A percentile compares a stretch with the other conserved stretches of the same genome.
Evolutionary conservation across 2,329 filamentous ascomycete species (phyloP).

Genomic region (Fusarium agapanthi): DNA sequence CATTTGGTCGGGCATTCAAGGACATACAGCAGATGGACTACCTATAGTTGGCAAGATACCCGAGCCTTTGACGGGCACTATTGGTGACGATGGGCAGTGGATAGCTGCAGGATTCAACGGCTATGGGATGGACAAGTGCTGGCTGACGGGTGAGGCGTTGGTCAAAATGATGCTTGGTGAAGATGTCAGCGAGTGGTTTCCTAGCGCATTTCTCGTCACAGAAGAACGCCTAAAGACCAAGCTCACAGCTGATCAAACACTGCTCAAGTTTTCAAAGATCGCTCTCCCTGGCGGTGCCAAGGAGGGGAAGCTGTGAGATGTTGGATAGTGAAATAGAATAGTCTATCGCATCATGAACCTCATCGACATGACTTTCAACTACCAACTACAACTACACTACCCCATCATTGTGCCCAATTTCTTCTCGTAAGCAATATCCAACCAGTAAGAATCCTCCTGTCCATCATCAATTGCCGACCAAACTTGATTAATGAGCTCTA

Average conservation of each 20-base stretch:
- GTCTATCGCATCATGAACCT: background rate
- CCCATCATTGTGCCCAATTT: constrained; percentile 4
- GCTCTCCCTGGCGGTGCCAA: background rate
- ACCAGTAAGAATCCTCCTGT: background rate
- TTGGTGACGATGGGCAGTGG: constrained; percentile 50
- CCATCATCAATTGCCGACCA: background rate
- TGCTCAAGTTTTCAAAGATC: background rate
- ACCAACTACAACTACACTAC: background rate
- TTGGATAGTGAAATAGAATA: fast-evolving
- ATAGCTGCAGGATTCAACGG: constrained; percentile 58
- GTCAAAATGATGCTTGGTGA: constrained; percentile 39
- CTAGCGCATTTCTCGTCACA: constrained; percentile 10
- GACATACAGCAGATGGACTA: constrained; percentile 54
- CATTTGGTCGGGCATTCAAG: constrained; percentile 58
- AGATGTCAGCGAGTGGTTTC: constrained; percentile 32
- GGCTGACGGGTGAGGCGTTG: constrained; percentile 56
- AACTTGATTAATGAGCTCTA: background rate
- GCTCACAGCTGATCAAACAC: background rate
- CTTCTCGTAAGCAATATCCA: constrained; percentile 5
- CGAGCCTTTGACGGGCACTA: constrained; percentile 28
- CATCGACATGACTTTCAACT: fast-evolving
- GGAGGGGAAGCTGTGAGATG: background rate
- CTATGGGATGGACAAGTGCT: constrained; percentile 61
- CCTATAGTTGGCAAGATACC: constrained; percentile 58
- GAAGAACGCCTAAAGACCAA: background rate